phyloP scores from a whole-genome alignment of 2,329 filamentous ascomycete genomes.

The Pestalotiopsis sp. region DNA sequence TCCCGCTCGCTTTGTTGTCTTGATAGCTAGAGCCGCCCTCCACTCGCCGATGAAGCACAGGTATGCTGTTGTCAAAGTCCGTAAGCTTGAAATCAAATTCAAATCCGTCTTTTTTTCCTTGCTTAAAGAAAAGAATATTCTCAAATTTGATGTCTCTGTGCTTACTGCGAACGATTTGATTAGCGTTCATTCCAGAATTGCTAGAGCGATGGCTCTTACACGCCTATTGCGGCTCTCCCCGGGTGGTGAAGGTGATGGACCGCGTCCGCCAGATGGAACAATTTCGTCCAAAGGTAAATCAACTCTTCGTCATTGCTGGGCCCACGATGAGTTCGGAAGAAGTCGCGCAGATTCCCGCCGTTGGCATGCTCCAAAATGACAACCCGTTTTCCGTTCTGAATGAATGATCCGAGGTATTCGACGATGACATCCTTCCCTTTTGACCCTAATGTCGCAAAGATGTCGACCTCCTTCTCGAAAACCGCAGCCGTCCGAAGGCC shows the following conservation, averaged over 20 bases:
- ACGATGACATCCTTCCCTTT: not conserved
- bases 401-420: not conserved
- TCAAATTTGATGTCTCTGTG: not conserved
- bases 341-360: not conserved
- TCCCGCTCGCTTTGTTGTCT: not conserved
- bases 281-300: not conserved
- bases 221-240: not conserved
- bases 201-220: not conserved
- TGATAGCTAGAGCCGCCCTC: no score
- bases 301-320: not conserved
- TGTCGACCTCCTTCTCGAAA: not conserved
- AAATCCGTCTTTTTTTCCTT: not conserved
- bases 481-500: no score
- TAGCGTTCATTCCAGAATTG: no score
- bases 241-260: not conserved
- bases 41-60: no score
- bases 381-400: not conserved
- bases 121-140: not conserved
- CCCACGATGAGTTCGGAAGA: not conserved
- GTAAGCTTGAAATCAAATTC: not conserved
- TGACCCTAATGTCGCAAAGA: accelerated
- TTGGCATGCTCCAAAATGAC: not conserved
- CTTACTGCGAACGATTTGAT: not conserved
- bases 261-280: not conserved
- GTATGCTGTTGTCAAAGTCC: not conserved